Base-by-base conservation (phyloP, 1,139 yeast species). In the Pichia sp. region DNA sequence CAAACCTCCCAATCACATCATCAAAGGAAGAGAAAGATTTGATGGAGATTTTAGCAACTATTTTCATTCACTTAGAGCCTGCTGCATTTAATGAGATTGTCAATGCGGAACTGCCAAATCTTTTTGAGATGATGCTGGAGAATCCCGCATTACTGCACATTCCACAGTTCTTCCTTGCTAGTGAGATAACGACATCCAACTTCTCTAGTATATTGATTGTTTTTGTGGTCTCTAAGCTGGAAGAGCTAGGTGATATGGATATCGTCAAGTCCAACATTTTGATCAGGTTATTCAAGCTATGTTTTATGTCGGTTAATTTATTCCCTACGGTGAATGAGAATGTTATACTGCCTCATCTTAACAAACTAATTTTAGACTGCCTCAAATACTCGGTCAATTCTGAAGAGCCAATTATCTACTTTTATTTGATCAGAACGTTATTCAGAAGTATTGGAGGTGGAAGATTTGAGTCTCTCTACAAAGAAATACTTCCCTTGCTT, bases 381-480 rank as follows among this genome's bases (percentile, higher is more conserved):
- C 66, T 93, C 56, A 78, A 78, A 42, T 68, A 77, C 35, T 80
- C 96, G 0, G 83, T 96, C 1, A 75, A 77, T n/a, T 86, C 96
- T 0, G 84, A 84, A 49, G 96, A 88, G 54, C 96, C 98, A 4
- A 71, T 85, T 26, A 86, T 86, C 1, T 91, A 87, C 55, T 87
- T 93, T 44, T 85, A 87, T 52, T 64, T 93, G 51, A 82, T 93
- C 16, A 69, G 97, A 52, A 85, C 95, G 0, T 63, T 93, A 34
- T 93, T 93, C 66, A 69, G 98, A 57, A 84, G 94, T 53, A 88
- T 93, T 31, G 94, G 96, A 31, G 97, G 98, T 32, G 98, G 97
- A 4, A 69, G 96, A 42, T 88, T 88, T 56, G 98, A 91, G 58
- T 77, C 80, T 40, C 66, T 93, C 20, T 91, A 91, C 63, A 85